Percentiles rank a stretch among this genome's conserved stretches.
Evolutionary conservation across 495 filamentous ascomycete species (phyloP).

Genomic region (Hypoxylon lienhwacheense): DNA sequence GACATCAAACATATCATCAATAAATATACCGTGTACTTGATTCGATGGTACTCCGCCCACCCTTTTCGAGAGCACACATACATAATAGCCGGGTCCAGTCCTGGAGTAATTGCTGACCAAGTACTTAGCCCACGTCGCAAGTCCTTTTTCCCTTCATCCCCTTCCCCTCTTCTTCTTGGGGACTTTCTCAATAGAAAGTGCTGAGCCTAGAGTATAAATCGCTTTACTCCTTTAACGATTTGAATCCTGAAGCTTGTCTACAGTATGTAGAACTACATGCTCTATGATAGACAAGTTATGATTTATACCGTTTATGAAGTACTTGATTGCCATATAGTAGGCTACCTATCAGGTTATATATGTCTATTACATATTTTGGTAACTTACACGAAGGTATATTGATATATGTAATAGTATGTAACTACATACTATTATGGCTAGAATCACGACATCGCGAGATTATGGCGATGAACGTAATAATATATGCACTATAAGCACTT

Average conservation of each 20-base stretch:
- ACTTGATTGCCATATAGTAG: no score
- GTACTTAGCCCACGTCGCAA: neutral
- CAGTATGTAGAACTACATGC: neutral
- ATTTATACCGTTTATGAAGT: no score
- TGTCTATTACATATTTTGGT: no score
- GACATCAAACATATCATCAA: no score
- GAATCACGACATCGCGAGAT: no score
- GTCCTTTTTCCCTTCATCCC: neutral
- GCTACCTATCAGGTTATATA: no score
- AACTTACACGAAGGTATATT: neutral
- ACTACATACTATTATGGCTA: no score
- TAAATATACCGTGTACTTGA: no score
- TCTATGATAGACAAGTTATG: neutral
- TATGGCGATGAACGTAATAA: no score
- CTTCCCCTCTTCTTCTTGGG: neutral
- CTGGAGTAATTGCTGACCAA: constrained; percentile 6
- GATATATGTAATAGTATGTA: no score
- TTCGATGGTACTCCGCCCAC: constrained; percentile 15
- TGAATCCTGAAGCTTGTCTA: neutral
- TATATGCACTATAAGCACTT: no score
- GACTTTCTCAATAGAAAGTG: neutral
- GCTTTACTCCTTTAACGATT: neutral
- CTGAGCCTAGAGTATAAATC: neutral
- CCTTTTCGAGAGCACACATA: constrained; percentile 5
- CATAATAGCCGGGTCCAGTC: neutral